Percentiles rank a stretch among this genome's conserved stretches.
phyloP scores from a whole-genome alignment of 2,329 filamentous ascomycete genomes.

The Furcasterigmium furcatum region DNA sequence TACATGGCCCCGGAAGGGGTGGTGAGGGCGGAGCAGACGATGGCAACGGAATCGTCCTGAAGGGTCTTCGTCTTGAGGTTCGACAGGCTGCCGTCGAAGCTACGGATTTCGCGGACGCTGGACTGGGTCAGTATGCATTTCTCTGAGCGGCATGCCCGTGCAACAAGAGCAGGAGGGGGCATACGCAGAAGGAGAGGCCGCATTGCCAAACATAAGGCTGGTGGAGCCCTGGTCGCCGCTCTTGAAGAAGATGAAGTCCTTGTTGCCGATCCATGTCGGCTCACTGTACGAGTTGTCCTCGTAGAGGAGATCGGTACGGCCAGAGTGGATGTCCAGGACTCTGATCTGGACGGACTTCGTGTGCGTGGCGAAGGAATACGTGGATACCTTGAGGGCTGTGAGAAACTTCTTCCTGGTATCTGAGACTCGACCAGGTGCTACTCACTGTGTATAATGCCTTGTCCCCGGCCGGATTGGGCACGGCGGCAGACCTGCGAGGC shows the following conservation, averaged over 20 bases:
- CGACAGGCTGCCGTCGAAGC: slow-evolving; percentile 51
- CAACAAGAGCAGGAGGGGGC: slow-evolving; percentile 9
- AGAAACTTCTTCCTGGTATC: slow-evolving; percentile 22
- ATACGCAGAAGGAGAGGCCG: slow-evolving; percentile 34
- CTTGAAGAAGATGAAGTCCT: slow-evolving; percentile 56
- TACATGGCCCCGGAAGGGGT: slow-evolving; percentile 67
- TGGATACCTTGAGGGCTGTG: slow-evolving; percentile 47
- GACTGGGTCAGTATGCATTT: not conserved
- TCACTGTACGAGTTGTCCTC: slow-evolving; percentile 64
- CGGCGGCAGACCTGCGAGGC: slow-evolving; percentile 66
- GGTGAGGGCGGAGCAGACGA: slow-evolving; percentile 61
- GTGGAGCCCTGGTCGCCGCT: slow-evolving; percentile 43
- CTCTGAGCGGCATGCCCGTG: no score
- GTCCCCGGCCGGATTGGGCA: slow-evolving; percentile 66
- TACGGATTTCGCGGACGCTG: slow-evolving; percentile 35
- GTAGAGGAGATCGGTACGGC: slow-evolving; percentile 63
- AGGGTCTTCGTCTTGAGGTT: slow-evolving; percentile 57
- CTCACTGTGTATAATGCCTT: slow-evolving; percentile 60
- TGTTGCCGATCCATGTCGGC: slow-evolving; percentile 72
- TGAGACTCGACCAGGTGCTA: no score
- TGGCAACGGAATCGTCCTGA: slow-evolving; percentile 43
- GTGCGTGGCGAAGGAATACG: slow-evolving; percentile 79
- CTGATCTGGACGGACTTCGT: slow-evolving; percentile 65
- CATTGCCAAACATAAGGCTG: slow-evolving; percentile 38
- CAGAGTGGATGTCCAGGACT: slow-evolving; percentile 65